Evolutionary conservation across 176 grass and related monocot species (phyloP).

Genomic region (Ensete glaucum): DNA sequence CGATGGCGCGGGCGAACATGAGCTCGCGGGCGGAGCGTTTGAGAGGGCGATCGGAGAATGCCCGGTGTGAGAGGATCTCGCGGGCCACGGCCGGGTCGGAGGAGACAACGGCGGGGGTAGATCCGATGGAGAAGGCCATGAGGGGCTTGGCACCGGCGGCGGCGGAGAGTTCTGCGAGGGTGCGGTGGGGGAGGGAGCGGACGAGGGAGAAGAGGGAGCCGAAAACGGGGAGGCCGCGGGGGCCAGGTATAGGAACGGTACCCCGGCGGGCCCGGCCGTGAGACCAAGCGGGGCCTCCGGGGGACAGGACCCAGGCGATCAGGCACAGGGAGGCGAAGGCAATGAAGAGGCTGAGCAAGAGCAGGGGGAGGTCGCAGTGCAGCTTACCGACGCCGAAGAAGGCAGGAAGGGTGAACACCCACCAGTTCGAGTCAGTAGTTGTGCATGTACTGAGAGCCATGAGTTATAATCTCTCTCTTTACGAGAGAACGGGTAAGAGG

Average conservation of each 20-base stretch:
- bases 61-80: slow-evolving; percentile 16
- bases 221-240: slow-evolving; percentile 15
- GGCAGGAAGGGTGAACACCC: slow-evolving; percentile 11
- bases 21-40: slow-evolving; percentile 18
- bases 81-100: slow-evolving; percentile 9
- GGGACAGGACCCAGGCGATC: slow-evolving; percentile 1
- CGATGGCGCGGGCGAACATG: slow-evolving; percentile 21
- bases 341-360: background rate
- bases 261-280: slow-evolving; percentile 9
- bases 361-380: background rate
- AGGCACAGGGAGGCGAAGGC: background rate
- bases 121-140: slow-evolving; percentile 23
- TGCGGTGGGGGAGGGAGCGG: slow-evolving; percentile 10
- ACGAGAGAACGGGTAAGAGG: no score
- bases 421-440: slow-evolving; percentile 8
- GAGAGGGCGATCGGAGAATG: slow-evolving; percentile 10
- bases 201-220: slow-evolving; percentile 9
- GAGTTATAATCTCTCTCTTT: background rate
- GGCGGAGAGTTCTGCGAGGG: background rate
- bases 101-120: slow-evolving; percentile 13
- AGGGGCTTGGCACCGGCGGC: background rate
- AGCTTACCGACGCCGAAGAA: background rate
- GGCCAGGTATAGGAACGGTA: slow-evolving; percentile 3
- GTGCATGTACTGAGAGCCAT: background rate
- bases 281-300: background rate